Evolutionary conservation across 768 basidiomycete genomes (phyloP).

Genomic region (Chlorophyllum brunneum): DNA sequence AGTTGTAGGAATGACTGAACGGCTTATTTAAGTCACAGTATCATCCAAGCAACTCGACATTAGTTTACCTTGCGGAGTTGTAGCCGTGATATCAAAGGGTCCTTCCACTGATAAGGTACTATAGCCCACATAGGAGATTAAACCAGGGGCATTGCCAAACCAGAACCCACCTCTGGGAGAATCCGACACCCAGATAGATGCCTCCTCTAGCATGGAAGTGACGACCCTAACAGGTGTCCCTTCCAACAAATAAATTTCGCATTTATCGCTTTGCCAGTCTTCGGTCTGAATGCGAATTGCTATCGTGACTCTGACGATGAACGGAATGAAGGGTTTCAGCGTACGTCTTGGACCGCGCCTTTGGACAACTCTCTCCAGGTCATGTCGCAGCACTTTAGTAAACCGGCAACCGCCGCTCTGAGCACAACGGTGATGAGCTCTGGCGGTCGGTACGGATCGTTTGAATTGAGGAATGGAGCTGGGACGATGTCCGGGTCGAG

Average conservation of each 20-base stretch:
- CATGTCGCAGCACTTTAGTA: slow-evolving; percentile 80
- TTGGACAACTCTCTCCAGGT: slow-evolving; percentile 80
- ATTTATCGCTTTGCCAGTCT: slow-evolving; percentile 90
- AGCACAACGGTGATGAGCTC: slow-evolving; percentile 69
- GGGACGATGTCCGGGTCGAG: slow-evolving; percentile 54
- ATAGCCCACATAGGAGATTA: too few relatives aligned
- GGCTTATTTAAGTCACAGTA: not conserved
- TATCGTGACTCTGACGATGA: slow-evolving; percentile 1
- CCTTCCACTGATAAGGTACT: slow-evolving; percentile 48
- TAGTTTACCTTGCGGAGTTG: slow-evolving; percentile 51
- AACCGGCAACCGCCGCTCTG: slow-evolving; percentile 58
- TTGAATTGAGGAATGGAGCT: slow-evolving; percentile 16
- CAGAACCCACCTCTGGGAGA: slow-evolving; percentile 39
- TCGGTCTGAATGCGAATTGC: slow-evolving; percentile 49
- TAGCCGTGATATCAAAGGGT: slow-evolving; percentile 49
- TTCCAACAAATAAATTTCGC: slow-evolving; percentile 74
- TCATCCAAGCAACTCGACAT: not conserved
- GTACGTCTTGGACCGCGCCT: slow-evolving; percentile 73
- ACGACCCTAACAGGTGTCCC: slow-evolving; percentile 51
- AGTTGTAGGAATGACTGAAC: slow-evolving; percentile 47
- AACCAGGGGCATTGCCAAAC: too few relatives aligned
- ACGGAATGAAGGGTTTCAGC: slow-evolving; percentile 25
- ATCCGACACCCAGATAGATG: slow-evolving; percentile 53
- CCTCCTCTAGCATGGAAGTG: slow-evolving; percentile 53
- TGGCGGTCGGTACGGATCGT: slow-evolving; percentile 47